phyloP scores from a whole-genome alignment of 495 filamentous ascomycete species.

The Filosporella fistucella region DNA sequence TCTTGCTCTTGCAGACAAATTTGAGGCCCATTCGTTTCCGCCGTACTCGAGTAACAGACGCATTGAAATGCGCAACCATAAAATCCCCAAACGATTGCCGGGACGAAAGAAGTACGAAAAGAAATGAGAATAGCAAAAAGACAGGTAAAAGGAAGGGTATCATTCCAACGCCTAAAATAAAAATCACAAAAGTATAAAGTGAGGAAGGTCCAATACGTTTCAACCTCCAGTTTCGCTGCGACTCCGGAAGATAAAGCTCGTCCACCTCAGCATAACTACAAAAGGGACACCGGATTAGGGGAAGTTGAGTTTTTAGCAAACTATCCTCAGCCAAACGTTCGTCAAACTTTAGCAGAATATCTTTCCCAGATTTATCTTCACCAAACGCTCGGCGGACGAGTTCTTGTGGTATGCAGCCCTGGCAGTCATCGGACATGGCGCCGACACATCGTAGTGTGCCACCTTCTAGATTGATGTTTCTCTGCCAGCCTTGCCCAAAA shows the following conservation, averaged over 20 bases:
- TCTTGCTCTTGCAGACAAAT: conserved; percentile 67
- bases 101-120: conserved; percentile 34
- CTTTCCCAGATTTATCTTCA: conserved; percentile 59
- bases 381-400: conserved; percentile 69
- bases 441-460: conserved; percentile 79
- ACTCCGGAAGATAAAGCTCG: conserved; percentile 61
- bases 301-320: conserved; percentile 64
- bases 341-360: conserved; percentile 67
- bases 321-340: conserved; percentile 69
- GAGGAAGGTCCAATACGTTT: conserved; percentile 31
- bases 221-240: conserved; percentile 40
- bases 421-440: conserved; percentile 61
- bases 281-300: conserved; percentile 83
- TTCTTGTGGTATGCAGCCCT: conserved; percentile 62
- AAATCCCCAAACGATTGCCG: conserved; percentile 28
- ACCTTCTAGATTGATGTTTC: conserved; percentile 65
- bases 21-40: conserved; percentile 61
- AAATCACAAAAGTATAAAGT: conserved; percentile 39
- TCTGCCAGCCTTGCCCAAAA: conserved; percentile 87
- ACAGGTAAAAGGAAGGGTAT: conserved; percentile 49
- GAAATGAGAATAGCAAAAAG: conserved; percentile 34
- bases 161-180: conserved; percentile 34
- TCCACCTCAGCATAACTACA: conserved; percentile 88
- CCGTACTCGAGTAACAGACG: conserved; percentile 57
- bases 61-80: conserved; percentile 36